phyloP scores from a whole-genome alignment of 2,329 filamentous ascomycete genomes.

The Huntiella decipiens region DNA sequence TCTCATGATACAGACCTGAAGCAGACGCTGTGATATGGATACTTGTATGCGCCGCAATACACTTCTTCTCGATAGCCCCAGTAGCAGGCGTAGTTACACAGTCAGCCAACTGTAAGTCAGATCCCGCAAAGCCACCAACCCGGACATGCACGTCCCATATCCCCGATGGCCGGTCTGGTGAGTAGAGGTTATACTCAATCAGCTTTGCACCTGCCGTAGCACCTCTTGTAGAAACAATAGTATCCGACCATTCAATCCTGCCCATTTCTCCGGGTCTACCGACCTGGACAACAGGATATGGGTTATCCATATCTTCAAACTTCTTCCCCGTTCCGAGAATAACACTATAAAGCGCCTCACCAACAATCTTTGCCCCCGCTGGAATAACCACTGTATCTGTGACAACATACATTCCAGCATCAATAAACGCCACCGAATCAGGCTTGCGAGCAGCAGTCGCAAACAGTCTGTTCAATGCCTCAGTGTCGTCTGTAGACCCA shows the following conservation, averaged over 20 bases:
- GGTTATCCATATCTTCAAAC: slow-evolving; percentile 37
- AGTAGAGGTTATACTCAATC: slow-evolving; percentile 53
- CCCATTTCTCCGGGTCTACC: slow-evolving; percentile 44
- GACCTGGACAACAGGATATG: slow-evolving; percentile 48
- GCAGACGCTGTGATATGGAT: slow-evolving; percentile 23
- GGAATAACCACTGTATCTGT: slow-evolving; percentile 33
- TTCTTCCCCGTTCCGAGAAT: slow-evolving; percentile 35
- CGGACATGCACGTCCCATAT: slow-evolving; percentile 66
- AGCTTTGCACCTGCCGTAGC: slow-evolving; percentile 47
- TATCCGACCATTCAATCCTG: slow-evolving; percentile 50
- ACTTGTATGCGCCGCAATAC: slow-evolving; percentile 25
- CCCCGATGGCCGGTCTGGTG: slow-evolving; percentile 25
- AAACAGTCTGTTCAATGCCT: slow-evolving; percentile 46
- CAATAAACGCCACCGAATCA: slow-evolving; percentile 39
- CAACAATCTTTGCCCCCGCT: slow-evolving; percentile 34
- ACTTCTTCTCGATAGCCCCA: slow-evolving; percentile 16
- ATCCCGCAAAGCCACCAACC: slow-evolving; percentile 53
- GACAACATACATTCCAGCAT: slow-evolving; percentile 42
- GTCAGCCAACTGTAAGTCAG: slow-evolving; percentile 44
- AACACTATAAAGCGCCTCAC: slow-evolving; percentile 34
- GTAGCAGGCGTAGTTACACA: slow-evolving; percentile 36
- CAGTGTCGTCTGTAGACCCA: slow-evolving; percentile 55
- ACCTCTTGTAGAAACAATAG: slow-evolving; percentile 51
- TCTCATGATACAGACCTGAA: slow-evolving; percentile 23
- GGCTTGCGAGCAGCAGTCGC: slow-evolving; percentile 28